phyloP scores from a whole-genome alignment of 2,329 filamentous ascomycete species.

The Pestalotiopsis sp. region DNA sequence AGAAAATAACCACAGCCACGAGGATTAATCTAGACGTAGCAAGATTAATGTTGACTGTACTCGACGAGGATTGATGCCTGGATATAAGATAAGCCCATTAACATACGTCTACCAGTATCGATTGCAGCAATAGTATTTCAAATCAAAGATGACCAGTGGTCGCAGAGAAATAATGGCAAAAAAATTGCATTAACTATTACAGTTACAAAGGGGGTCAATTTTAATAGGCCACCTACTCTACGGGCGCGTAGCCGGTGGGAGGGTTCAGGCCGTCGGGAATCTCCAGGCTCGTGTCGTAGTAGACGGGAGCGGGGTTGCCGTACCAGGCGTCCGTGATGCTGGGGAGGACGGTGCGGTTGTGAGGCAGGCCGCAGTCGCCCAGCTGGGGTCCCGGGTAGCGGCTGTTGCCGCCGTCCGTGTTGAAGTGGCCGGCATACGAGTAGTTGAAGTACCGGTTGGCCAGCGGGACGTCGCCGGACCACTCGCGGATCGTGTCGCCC shows the following conservation, averaged over 20 bases:
- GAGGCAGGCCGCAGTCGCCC: constrained; percentile 20
- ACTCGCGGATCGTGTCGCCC: constrained; percentile 49
- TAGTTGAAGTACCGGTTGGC: constrained; percentile 49
- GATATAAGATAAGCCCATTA: no score
- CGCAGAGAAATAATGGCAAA: no score
- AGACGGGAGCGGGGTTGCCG: constrained; percentile 37
- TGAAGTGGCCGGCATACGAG: constrained; percentile 53
- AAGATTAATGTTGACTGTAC: no score
- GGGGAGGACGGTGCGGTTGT: constrained; percentile 35
- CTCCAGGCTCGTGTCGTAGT: constrained; percentile 41
- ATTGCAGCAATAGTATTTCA: no score
- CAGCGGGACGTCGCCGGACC: constrained; percentile 34
- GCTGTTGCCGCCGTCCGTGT: constrained; percentile 34
- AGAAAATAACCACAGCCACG: no score
- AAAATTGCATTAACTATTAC: not conserved
- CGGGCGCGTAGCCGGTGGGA: constrained; percentile 35
- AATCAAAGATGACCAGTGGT: no score
- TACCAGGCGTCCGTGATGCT: constrained; percentile 39
- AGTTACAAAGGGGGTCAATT: not conserved
- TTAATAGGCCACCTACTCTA: not conserved
- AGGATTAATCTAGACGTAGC: no score
- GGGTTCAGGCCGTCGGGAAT: constrained; percentile 43
- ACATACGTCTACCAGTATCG: no score
- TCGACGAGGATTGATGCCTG: no score
- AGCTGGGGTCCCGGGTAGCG: constrained; percentile 43